Conservation (phyloP, 208 protist species). For the Balamuthia mandrillaris region DNA sequence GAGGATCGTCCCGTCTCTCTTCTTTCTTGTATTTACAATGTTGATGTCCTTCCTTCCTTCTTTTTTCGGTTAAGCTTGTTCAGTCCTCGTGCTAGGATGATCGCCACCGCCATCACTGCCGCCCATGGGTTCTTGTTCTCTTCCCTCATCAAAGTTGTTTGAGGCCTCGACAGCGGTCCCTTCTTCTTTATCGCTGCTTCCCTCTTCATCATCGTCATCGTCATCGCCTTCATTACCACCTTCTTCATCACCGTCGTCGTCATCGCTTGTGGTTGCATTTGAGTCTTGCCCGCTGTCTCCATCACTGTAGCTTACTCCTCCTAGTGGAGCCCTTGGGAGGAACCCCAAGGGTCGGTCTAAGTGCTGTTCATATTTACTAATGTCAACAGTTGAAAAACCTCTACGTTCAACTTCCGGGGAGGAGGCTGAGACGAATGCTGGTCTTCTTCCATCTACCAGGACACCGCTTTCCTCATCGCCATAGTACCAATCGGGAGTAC, state of each 20-base stretch:
- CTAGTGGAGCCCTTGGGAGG: no score
- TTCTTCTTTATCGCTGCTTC: background rate
- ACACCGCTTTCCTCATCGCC: no score
- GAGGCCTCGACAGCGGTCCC: background rate
- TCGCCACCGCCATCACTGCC: slow-evolving; percentile 35
- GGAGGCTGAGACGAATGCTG: background rate
- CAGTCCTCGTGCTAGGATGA: slow-evolving; percentile 66
- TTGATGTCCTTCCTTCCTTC: slow-evolving; percentile 74
- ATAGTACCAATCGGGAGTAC: no score
- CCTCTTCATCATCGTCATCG: background rate
- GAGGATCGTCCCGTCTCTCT: no score
- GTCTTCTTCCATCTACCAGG: no score
- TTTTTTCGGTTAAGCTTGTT: slow-evolving; percentile 75
- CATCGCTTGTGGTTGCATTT: background rate
- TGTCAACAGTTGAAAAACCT: no score
- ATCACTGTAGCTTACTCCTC: no score
- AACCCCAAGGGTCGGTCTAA: no score
- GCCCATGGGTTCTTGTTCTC: background rate
- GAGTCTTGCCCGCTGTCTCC: no score
- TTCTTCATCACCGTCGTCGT: background rate
- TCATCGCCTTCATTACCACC: no score
- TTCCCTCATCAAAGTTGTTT: background rate
- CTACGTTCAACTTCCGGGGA: background rate
- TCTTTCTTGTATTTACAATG: no score
- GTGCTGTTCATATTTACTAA: no score